phyloP scores from a whole-genome alignment of 345 rosid genomes.

The Eucalyptus marginata region DNA sequence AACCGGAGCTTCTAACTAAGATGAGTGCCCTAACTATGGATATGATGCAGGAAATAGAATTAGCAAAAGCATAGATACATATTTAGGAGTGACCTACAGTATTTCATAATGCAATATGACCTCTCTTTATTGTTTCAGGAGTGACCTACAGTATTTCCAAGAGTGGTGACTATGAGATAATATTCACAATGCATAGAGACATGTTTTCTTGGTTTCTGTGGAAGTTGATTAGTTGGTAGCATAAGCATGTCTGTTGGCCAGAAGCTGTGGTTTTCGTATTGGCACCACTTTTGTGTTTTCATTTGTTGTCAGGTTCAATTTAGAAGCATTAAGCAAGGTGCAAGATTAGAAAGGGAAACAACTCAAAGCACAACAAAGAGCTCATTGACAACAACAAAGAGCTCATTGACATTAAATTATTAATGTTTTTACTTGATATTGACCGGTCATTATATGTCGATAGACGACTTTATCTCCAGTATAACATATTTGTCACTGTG shows the following conservation, averaged over 20 bases:
- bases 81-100: too few species aligned
- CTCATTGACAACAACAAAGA: not conserved
- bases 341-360: not conserved
- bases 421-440: not conserved
- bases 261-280: not conserved
- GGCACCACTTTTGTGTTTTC: not conserved
- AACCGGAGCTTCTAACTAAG: too few species aligned
- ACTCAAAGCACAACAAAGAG: not conserved
- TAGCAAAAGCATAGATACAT: too few species aligned
- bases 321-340: not conserved
- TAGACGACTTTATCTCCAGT: not conserved
- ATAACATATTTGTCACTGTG: constrained; percentile 28
- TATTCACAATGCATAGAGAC: too few species aligned
- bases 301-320: not conserved
- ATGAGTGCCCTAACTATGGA: too few species aligned
- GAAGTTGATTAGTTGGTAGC: not conserved
- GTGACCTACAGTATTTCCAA: too few species aligned
- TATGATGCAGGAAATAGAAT: too few species aligned
- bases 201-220: not conserved
- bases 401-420: not conserved
- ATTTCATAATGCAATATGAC: not conserved
- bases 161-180: too few species aligned
- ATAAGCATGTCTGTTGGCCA: not conserved
- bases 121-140: too few species aligned
- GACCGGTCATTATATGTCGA: not conserved